phyloP scores from a whole-genome alignment of 169 alveolate genomes.

The Plasmodium relictum region DNA sequence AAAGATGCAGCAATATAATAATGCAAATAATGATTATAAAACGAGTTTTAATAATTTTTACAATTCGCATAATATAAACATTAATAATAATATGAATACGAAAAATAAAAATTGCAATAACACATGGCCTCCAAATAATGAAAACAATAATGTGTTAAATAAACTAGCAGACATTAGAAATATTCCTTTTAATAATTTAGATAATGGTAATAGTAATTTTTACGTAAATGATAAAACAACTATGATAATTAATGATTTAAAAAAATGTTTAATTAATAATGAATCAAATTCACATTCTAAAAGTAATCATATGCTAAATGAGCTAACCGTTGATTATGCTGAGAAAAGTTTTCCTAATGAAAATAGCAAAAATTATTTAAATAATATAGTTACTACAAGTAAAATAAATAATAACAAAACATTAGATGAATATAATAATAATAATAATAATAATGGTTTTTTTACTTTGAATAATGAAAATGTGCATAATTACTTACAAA shows the following conservation, averaged over 20 bases:
- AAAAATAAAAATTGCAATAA: background rate
- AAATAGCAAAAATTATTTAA: background rate
- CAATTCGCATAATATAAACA: background rate
- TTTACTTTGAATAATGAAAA: background rate
- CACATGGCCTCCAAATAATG: background rate
- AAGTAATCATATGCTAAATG: background rate
- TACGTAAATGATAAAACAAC: constrained; percentile 22
- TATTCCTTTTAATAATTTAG: constrained; percentile 42
- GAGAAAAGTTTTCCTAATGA: background rate
- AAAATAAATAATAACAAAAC: background rate
- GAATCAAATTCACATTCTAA: background rate
- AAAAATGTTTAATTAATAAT: constrained; percentile 32
- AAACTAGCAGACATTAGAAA: constrained; percentile 26
- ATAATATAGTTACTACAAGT: background rate
- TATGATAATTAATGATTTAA: constrained; percentile 59
- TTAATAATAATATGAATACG: background rate
- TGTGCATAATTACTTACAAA: background rate
- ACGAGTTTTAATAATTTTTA: constrained; percentile 1
- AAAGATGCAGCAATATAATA: too few species aligned
- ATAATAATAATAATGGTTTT: constrained; percentile 3
- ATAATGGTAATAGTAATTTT: background rate
- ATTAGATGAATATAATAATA: background rate
- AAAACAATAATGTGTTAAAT: constrained; percentile 25
- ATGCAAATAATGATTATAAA: background rate
- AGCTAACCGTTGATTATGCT: background rate